Evolutionary conservation across 2,329 filamentous ascomycete genomes (phyloP), one percentile per base, ranked within the genome.

Genomic region (Bipolaris bicolor): DNA sequence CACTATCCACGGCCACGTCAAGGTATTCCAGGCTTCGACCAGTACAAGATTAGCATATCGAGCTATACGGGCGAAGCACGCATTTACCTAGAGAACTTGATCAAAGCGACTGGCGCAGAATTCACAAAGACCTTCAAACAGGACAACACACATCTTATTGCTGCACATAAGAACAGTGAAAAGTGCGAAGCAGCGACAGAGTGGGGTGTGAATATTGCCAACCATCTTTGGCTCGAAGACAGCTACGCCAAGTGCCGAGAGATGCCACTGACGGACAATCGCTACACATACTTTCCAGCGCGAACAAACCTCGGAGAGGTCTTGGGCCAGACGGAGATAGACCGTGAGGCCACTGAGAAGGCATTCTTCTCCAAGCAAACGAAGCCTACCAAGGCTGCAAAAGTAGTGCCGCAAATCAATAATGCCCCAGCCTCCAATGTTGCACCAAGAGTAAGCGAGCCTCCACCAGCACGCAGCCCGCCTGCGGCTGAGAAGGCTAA

Each of bases 171-270:
- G 57, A 87, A 87, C 55, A 96, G 94, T 70, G 95, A 98, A 72
- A 99, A 99, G 77, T 97, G 91, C 74, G 88, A 90, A 36, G 95
- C 95, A 1, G 95, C 95, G 0, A 86, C 87, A 60, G 95, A 98
- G 77, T 99, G 95, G 95, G 89, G 90, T 51, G 88, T 98, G 52
- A 81, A 92, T 55, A 89, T 97, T 67, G 82, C 97, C 67, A 99
- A 98, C 74, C 95, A 99, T 73, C 83, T 99, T 0, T 99, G 95
- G 95, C 84, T 99, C 44, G 95, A 99, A 76, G 95, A 99, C 72
- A 96, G 92, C 76, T 99, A 98, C 72, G 92, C 94, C 1, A 92
- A 90, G 73, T 97, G 92, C 80, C 84, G 90, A 70, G 80, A 89
- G 56, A 89, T 91, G 72, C 85, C 86, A 0, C 79, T 93, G 20